Conservation (phyloP, 441 rosid species). For the Viola pubescens region DNA sequence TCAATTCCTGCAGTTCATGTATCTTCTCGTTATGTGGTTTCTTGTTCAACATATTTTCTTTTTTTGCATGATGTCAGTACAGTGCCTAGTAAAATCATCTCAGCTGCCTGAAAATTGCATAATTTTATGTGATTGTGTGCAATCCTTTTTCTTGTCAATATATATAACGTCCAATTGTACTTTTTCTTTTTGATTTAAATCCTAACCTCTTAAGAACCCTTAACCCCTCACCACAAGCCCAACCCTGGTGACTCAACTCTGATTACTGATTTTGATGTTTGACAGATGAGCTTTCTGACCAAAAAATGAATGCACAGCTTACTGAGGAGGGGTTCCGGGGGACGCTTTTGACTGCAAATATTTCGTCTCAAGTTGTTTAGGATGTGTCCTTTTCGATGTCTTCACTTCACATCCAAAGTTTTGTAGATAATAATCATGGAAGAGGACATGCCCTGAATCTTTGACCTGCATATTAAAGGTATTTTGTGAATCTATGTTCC, state of each 20-base stretch:
- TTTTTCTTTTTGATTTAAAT: too few species aligned
- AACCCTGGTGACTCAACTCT: not conserved
- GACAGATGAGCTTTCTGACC: slow-evolving; percentile 80
- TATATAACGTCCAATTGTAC: too few species aligned
- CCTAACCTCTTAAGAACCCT: too few species aligned
- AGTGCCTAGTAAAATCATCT: too few species aligned
- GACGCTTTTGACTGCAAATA: slow-evolving; percentile 64
- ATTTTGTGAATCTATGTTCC: slow-evolving; percentile 13
- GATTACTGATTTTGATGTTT: not conserved
- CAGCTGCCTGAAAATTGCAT: too few species aligned
- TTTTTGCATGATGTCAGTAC: too few species aligned
- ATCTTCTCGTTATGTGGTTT: too few species aligned
- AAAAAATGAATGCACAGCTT: slow-evolving; percentile 47
- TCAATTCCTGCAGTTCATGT: too few species aligned
- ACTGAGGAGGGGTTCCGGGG: slow-evolving; percentile 89
- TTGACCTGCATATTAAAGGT: slow-evolving; percentile 26
- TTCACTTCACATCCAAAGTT: slow-evolving; percentile 14
- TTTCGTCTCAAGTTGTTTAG: slow-evolving; percentile 58
- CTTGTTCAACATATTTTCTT: too few species aligned
- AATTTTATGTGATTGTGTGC: too few species aligned
- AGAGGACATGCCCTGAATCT: slow-evolving; percentile 12
- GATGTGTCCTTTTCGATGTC: slow-evolving; percentile 16
- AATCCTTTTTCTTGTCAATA: too few species aligned
- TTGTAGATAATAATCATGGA: slow-evolving; percentile 29
- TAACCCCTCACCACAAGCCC: too few species aligned